Evolutionary conservation across 306 rosid genomes (phyloP).

Genomic region (Potentilla sterilis): DNA sequence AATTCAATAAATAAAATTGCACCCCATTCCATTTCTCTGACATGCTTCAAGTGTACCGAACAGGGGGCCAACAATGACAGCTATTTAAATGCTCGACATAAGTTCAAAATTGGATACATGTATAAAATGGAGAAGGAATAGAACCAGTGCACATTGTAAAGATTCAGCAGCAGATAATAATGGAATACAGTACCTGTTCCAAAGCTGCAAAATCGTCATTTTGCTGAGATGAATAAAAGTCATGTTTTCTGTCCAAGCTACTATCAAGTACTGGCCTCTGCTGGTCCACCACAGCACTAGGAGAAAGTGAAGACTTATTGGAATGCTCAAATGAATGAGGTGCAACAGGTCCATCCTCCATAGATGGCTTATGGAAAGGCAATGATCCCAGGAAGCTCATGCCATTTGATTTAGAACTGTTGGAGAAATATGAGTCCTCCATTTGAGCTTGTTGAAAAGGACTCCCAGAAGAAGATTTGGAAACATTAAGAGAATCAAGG

Average conservation of each 20-base stretch:
- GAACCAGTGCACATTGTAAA: constrained; percentile 1
- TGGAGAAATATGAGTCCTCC: constrained; percentile 41
- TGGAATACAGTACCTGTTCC: constrained; percentile 67
- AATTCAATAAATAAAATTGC: neutral
- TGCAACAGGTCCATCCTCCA: constrained; percentile 39
- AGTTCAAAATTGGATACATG: too few species aligned
- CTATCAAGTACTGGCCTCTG: constrained; percentile 38
- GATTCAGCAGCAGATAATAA: constrained; percentile 24
- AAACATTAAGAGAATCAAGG: constrained; percentile 73
- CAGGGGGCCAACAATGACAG: neutral
- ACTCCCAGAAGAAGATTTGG: constrained; percentile 52
- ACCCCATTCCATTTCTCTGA: neutral
- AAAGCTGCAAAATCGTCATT: constrained; percentile 88
- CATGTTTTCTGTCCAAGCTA: constrained; percentile 51
- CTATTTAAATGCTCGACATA: neutral
- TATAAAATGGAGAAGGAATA: neutral
- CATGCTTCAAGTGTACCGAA: neutral
- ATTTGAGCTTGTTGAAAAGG: constrained; percentile 40
- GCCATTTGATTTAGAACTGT: constrained; percentile 38
- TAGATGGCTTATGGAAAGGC: constrained; percentile 41
- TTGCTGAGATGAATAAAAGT: constrained; percentile 52
- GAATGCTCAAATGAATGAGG: constrained; percentile 38
- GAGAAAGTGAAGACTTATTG: constrained; percentile 29
- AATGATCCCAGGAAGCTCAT: constrained; percentile 38
- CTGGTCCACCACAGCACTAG: constrained; percentile 35